phyloP scores from a whole-genome alignment of 1,284 basidiomycete genomes.

The Tausonia pullulans region DNA sequence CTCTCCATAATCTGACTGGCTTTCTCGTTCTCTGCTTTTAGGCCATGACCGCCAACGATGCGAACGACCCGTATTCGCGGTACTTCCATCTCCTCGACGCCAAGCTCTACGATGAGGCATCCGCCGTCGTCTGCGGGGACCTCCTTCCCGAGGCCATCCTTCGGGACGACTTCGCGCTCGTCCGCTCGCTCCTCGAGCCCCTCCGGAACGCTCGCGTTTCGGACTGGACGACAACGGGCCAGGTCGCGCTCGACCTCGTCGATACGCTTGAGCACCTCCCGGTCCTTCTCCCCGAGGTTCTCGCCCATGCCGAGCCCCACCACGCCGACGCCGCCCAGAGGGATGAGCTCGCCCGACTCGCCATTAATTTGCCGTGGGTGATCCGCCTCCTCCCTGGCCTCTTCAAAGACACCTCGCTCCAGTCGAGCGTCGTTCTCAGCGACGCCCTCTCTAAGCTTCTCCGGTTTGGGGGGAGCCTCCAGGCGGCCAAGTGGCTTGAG shows the following conservation, averaged over 20 bases:
- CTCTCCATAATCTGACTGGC: slow-evolving; percentile 12
- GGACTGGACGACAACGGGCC: slow-evolving; percentile 67
- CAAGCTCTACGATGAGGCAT: slow-evolving; percentile 58
- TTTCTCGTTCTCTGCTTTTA: slow-evolving; percentile 26
- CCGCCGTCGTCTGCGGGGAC: slow-evolving; percentile 64
- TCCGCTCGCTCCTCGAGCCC: slow-evolving; percentile 60
- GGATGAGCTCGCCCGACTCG: slow-evolving; percentile 50
- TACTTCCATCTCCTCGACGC: slow-evolving; percentile 68
- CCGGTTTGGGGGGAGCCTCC: slow-evolving; percentile 46
- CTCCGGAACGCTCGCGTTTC: slow-evolving; percentile 54
- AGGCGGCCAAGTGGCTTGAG: slow-evolving; percentile 42
- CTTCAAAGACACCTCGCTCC: slow-evolving; percentile 39
- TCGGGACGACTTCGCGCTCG: slow-evolving; percentile 59
- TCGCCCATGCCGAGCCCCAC: slow-evolving; percentile 19
- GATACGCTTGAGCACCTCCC: slow-evolving; percentile 24
- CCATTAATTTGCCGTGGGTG: slow-evolving; percentile 51
- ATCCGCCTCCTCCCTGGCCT: slow-evolving; percentile 61
- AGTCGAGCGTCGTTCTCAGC: slow-evolving; percentile 54
- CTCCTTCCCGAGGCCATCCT: slow-evolving; percentile 86
- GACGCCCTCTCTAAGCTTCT: slow-evolving; percentile 60
- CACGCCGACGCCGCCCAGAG: slow-evolving; percentile 41
- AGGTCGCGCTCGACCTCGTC: slow-evolving; percentile 38
- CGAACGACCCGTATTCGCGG: slow-evolving; percentile 58
- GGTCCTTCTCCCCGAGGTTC: slow-evolving; percentile 24
- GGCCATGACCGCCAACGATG: slow-evolving; percentile 55